Conservation (phyloP, 306 rosid species). For the Quercus dentata region DNA sequence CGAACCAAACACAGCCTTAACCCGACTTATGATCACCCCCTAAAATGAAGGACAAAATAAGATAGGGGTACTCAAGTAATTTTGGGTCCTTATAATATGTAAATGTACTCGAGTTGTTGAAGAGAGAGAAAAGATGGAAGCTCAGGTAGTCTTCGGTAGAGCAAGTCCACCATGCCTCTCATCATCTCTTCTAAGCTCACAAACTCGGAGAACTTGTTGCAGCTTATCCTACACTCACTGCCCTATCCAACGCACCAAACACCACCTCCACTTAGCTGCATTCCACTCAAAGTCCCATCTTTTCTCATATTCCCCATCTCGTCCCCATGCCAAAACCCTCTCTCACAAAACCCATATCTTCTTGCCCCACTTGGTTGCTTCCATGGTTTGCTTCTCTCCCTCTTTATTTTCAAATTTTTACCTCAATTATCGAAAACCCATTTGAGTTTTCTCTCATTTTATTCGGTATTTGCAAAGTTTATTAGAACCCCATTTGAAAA, state of each 20-base stretch:
- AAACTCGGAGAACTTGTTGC: constrained; percentile 15
- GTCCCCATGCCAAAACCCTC: constrained; percentile 41
- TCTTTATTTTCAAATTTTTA: neutral
- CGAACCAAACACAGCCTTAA: no score
- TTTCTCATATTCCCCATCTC: constrained; percentile 35
- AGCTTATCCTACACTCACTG: constrained; percentile 28
- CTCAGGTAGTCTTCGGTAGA: constrained; percentile 52
- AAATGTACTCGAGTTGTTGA: no score
- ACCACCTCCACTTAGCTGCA: constrained; percentile 51
- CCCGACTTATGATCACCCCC: accelerated
- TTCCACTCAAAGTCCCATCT: constrained; percentile 66
- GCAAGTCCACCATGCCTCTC: constrained; percentile 36
- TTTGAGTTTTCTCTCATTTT: neutral
- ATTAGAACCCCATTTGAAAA: neutral
- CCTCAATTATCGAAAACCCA: neutral
- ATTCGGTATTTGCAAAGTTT: constrained; percentile 3
- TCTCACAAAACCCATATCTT: constrained; percentile 50
- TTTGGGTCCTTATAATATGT: no score
- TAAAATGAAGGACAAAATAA: no score
- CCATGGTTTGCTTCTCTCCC: constrained; percentile 46
- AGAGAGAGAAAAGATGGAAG: constrained; percentile 42
- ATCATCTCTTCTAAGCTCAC: constrained; percentile 40
- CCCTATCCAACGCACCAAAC: constrained; percentile 20
- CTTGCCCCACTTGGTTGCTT: constrained; percentile 79
- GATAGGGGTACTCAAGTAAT: no score